Evolutionary conservation across 1,284 basidiomycete genomes (phyloP), one percentile per base, ranked within the genome.

Genomic region (Taiwanofungus camphoratus): DNA sequence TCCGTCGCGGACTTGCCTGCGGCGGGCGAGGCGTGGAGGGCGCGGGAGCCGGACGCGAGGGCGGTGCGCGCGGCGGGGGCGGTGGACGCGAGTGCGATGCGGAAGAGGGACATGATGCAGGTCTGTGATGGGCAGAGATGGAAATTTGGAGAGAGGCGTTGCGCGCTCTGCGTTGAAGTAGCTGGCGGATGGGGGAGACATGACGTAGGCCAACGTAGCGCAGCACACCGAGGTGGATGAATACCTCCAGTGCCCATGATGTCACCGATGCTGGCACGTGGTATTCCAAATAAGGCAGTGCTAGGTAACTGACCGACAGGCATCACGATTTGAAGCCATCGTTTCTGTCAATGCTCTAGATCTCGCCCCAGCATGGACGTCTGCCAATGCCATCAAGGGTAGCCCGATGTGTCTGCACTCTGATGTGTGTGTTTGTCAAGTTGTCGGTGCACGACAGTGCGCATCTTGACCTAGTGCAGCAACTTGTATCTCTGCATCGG

Each of bases 1-100:
- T 83, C 81, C 5, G 70, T 74, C n/a, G 77, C 66, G 0, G 73
- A 72, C 55, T 77, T 79, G 4, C 54, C 59, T 4, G 69, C 63
- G 5, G 62, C 51, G 1, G 74, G 72, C 6, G 78, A 70, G 2
- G 66, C 52, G 53, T 81, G 76, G 49, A 83, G 58, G 7, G 59
- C 47, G 35, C 71, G 69, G 20, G 59, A 49, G 23, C 55, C 47
- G 16, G 48, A 48, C 30, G 50, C 44, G 21, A 52, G 35, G 8
- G 44, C 52, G 16, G 53, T 44, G 39, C 50, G 48, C 16, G 45
- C 23, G 7, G 52, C 40, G 36, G 52, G 43, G 19, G 54, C 39
- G 32, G 49, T 33, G 19, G 45, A 44, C 23, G 51, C 44, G 41
- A 57, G 36, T 27, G 52, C 53, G 31, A 47, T 49, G 39, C 56